These are phyloP conservation scores for Rubroboletus pulcherrimus DNA, from an alignment of 768 basidiomycete species.

Conservation along the genomic window DNA sequence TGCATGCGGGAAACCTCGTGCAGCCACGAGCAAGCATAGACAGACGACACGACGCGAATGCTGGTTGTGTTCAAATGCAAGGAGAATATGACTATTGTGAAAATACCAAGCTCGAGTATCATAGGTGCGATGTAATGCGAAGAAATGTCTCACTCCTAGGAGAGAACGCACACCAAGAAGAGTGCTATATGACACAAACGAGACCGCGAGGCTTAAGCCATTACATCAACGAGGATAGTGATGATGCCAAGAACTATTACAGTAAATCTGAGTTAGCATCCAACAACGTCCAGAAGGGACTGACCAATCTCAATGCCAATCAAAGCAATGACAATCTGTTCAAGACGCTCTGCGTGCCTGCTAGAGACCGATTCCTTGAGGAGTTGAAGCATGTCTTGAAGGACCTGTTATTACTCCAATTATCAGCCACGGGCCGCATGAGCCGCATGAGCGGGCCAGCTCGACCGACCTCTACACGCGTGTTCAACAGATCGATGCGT, in stretches of 20 bases:
- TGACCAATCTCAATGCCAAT: conserved; percentile 86
- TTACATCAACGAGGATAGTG: conserved; percentile 84
- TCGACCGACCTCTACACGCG: conserved; percentile 76
- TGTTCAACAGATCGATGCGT: conserved; percentile 87
- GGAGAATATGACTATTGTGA: neutral
- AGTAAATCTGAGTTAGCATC: conserved; percentile 1
- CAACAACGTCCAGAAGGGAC: conserved; percentile 15
- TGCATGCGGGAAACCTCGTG: neutral
- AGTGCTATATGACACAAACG: conserved; percentile 11
- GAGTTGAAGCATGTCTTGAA: conserved; percentile 95
- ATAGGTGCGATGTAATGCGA: conserved; percentile 3
- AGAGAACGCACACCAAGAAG: neutral
- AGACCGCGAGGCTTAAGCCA: conserved; percentile 37
- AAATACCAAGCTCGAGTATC: conserved; percentile 7
- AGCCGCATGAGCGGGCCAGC: conserved; percentile 1
- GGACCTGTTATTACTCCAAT: conserved; percentile 47
- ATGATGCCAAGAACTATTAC: conserved; percentile 77
- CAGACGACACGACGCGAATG: neutral
- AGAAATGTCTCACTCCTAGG: conserved; percentile 2
- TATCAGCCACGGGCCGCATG: conserved; percentile 1
- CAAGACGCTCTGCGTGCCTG: conserved; percentile 84
- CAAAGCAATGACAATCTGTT: conserved; percentile 88
- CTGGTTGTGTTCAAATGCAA: neutral
- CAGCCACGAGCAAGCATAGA: neutral
- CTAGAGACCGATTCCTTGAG: conserved; percentile 93